Conservation (phyloP, 164 flowering plant genomes). For the Malania oleifera region DNA sequence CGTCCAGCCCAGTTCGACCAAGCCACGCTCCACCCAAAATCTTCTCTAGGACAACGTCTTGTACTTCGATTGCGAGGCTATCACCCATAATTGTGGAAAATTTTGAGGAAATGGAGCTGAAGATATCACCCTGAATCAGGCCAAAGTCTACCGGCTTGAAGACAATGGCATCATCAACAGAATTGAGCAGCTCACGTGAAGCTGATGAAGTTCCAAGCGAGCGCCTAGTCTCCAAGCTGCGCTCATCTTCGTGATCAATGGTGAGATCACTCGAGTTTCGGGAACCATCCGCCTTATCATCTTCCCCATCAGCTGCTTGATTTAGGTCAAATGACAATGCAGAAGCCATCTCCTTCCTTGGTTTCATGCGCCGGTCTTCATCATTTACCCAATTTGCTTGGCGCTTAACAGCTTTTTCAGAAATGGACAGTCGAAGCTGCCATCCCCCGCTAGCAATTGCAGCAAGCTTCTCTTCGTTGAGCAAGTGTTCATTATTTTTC, state of each 20-base stretch:
- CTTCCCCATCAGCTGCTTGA: constrained; percentile 47
- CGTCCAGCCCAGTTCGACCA: constrained; percentile 49
- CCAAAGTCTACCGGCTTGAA: constrained; percentile 69
- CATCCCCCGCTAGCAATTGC: constrained; percentile 38
- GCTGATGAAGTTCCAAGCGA: constrained; percentile 19
- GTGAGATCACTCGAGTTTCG: constrained; percentile 82
- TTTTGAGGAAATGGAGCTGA: constrained; percentile 34
- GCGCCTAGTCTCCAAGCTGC: constrained; percentile 21
- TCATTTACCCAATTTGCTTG: constrained; percentile 51
- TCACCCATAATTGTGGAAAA: constrained; percentile 39
- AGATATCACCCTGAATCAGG: constrained; percentile 32
- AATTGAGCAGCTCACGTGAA: constrained; percentile 38
- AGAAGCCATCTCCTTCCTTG: constrained; percentile 37
- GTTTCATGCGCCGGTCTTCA: constrained; percentile 40
- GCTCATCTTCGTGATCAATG: constrained; percentile 56
- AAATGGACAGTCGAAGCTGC: constrained; percentile 49
- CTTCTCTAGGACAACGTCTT: constrained; percentile 54
- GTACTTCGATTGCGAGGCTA: constrained; percentile 35
- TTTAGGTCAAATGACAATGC: constrained; percentile 67
- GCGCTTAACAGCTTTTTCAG: constrained; percentile 47
- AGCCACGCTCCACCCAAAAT: constrained; percentile 70
- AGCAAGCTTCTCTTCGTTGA: constrained; percentile 47
- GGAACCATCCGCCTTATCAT: constrained; percentile 54
- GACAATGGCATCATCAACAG: constrained; percentile 53
- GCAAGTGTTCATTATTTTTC: constrained; percentile 9